Conservation (phyloP, 2,329 filamentous ascomycete genomes). For the Paecilomyces niveus region DNA sequence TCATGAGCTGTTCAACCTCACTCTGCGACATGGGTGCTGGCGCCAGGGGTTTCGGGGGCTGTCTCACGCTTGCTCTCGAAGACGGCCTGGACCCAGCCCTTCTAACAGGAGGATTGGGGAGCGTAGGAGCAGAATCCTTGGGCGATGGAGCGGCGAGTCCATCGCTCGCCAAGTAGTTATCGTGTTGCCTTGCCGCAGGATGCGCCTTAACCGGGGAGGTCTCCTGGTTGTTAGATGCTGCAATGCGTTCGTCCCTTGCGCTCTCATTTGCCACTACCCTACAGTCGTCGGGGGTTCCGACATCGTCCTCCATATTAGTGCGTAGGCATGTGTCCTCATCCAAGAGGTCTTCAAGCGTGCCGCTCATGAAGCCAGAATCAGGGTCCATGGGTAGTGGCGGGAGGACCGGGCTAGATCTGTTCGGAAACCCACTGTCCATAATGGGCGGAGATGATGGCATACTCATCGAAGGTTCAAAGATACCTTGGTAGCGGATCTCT, state of each 20-base stretch:
- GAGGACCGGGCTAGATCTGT: slow-evolving; percentile 72
- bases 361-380: slow-evolving; percentile 82
- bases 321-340: slow-evolving; percentile 48
- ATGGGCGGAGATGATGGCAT: slow-evolving; percentile 89
- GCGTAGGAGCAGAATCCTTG: slow-evolving; percentile 14
- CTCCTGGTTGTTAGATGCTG: slow-evolving; percentile 16
- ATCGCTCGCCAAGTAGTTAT: slow-evolving; percentile 14
- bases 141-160: slow-evolving; percentile 10
- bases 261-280: slow-evolving; percentile 11
- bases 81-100: slow-evolving; percentile 27
- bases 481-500: slow-evolving; percentile 42
- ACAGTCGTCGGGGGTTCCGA: slow-evolving; percentile 19
- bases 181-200: slow-evolving; percentile 13
- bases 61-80: slow-evolving; percentile 28
- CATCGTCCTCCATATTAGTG: slow-evolving; percentile 7
- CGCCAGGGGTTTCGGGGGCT: slow-evolving; percentile 30
- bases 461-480: slow-evolving; percentile 64
- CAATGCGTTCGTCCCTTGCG: slow-evolving; percentile 13
- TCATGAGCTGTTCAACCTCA: slow-evolving; percentile 24
- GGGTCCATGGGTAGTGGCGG: slow-evolving; percentile 49
- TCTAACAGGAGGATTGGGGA: slow-evolving; percentile 20
- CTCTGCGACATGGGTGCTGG: slow-evolving; percentile 30
- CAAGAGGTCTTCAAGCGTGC: slow-evolving; percentile 62
- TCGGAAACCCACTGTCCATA: slow-evolving; percentile 56
- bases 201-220: slow-evolving; percentile 20